Percentiles rank a stretch among this genome's conserved stretches.
These are phyloP conservation scores for Daedalea quercina DNA, from an alignment of 768 basidiomycete genomes.

Conservation along the genomic window DNA sequence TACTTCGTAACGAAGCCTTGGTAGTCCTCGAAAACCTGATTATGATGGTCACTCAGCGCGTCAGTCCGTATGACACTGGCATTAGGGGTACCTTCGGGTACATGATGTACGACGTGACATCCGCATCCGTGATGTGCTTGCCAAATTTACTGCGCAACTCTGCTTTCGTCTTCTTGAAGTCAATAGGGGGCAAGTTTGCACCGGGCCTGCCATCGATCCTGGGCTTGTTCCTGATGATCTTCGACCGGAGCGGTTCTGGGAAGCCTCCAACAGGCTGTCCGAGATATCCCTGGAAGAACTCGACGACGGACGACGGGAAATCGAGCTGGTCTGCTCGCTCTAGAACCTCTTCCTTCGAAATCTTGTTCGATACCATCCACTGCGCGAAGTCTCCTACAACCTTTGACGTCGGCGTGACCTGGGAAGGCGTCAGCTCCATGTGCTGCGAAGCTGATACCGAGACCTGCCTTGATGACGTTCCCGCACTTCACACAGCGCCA, in stretches of 20 bases:
- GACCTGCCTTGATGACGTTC: slow-evolving; percentile 81
- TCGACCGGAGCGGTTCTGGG: slow-evolving; percentile 91
- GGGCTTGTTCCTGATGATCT: slow-evolving; percentile 89
- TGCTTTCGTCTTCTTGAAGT: slow-evolving; percentile 94
- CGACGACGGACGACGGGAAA: slow-evolving; percentile 95
- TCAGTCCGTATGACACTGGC: neutral
- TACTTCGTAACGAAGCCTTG: slow-evolving; percentile 93
- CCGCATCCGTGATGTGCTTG: slow-evolving; percentile 87
- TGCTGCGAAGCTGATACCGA: slow-evolving; percentile 1
- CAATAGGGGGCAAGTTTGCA: slow-evolving; percentile 75
- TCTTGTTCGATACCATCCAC: slow-evolving; percentile 95
- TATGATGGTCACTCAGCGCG: neutral
- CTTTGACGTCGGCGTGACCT: slow-evolving; percentile 98
- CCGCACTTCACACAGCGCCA: slow-evolving; percentile 57
- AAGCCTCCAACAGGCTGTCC: slow-evolving; percentile 98
- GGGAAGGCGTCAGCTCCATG: neutral
- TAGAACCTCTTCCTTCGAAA: slow-evolving; percentile 82
- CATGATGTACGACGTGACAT: slow-evolving; percentile 96
- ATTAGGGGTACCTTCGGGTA: slow-evolving; percentile 74
- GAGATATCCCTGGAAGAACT: slow-evolving; percentile 99
- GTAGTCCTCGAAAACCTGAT: slow-evolving; percentile 93
- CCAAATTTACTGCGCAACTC: slow-evolving; percentile 93
- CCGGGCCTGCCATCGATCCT: slow-evolving; percentile 94
- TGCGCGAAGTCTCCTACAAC: slow-evolving; percentile 99
- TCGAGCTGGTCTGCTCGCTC: slow-evolving; percentile 85